Conservation (phyloP, 2,329 filamentous ascomycete species). For the Chaetomium strumarium region DNA sequence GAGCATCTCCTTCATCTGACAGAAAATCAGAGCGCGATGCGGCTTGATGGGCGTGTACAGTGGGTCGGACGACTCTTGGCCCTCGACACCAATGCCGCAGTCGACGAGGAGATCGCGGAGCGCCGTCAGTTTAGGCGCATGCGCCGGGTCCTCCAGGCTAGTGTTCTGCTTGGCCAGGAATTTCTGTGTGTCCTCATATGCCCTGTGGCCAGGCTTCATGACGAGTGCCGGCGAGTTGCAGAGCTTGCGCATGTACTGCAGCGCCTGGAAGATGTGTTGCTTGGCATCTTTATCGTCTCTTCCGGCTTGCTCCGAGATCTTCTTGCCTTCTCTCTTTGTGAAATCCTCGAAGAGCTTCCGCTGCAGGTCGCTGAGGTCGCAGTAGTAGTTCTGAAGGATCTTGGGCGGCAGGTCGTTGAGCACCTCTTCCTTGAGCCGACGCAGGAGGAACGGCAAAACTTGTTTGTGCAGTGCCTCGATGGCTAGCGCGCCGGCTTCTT, state of each 20-base stretch:
- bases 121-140: constrained; percentile 89
- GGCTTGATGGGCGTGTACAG: constrained; percentile 82
- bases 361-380: constrained; percentile 91
- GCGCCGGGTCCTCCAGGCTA: constrained; percentile 73
- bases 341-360: constrained; percentile 96
- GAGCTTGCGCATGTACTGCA: constrained; percentile 99
- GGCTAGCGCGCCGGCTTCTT: constrained; percentile 90
- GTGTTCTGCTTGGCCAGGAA: constrained; percentile 74
- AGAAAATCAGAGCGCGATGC: constrained; percentile 93
- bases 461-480: constrained; percentile 99
- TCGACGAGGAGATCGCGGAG: constrained; percentile 93
- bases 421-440: constrained; percentile 95
- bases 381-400: constrained; percentile 99
- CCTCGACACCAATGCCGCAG: constrained; percentile 85
- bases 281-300: constrained; percentile 88
- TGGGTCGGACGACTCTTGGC: constrained; percentile 52
- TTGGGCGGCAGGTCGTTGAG: constrained; percentile 94
- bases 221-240: constrained; percentile 97
- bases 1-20: constrained; percentile 99
- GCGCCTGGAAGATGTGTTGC: constrained; percentile 96
- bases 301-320: constrained; percentile 75
- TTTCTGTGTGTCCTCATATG: constrained; percentile 82
- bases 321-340: constrained; percentile 85
- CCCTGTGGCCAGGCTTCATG: constrained; percentile 86
- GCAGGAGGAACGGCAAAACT: constrained; percentile 90